phyloP scores from a whole-genome alignment of 2,329 filamentous ascomycete genomes.

The Trichoderma asperellum region DNA sequence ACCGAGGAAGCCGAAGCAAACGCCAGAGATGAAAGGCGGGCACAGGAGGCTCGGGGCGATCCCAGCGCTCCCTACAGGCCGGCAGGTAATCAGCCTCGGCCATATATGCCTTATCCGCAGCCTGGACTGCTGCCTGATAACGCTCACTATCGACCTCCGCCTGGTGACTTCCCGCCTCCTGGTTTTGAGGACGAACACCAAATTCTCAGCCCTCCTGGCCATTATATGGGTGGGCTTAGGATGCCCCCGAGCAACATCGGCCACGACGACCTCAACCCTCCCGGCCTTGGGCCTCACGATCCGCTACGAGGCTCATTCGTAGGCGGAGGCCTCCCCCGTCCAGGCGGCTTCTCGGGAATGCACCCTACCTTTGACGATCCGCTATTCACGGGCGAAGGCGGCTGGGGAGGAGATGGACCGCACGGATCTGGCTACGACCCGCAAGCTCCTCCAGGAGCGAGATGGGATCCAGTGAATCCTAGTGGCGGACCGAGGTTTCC shows the following conservation, averaged over 20 bases:
- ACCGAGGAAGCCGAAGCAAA: slow-evolving; percentile 40
- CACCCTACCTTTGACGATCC: slow-evolving; percentile 94
- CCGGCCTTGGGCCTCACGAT: slow-evolving; percentile 82
- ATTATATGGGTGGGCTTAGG: slow-evolving; percentile 46
- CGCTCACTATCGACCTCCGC: slow-evolving; percentile 52
- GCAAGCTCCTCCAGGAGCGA: slow-evolving; percentile 81
- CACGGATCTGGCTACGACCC: slow-evolving; percentile 55
- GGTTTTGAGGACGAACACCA: slow-evolving; percentile 94
- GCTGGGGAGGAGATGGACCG: slow-evolving; percentile 43
- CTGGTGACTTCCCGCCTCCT: slow-evolving; percentile 77
- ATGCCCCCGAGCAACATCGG: slow-evolving; percentile 71
- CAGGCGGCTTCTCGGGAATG: slow-evolving; percentile 78
- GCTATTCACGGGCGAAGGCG: slow-evolving; percentile 67
- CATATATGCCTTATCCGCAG: slow-evolving; percentile 52
- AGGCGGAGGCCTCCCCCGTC: slow-evolving; percentile 61
- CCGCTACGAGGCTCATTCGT: slow-evolving; percentile 71
- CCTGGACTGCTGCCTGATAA: slow-evolving; percentile 68
- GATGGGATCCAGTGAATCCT: slow-evolving; percentile 86
- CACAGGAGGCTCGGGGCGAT: slow-evolving; percentile 70
- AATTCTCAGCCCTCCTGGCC: slow-evolving; percentile 64
- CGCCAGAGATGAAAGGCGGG: not conserved
- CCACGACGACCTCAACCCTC: slow-evolving; percentile 84
- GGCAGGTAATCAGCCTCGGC: slow-evolving; percentile 39
- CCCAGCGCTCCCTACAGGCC: slow-evolving; percentile 62
- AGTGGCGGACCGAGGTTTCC: slow-evolving; percentile 56